These are phyloP conservation scores for Blastobotrys arbuscula DNA, from an alignment of 1,139 yeast genomes.

Conservation along the genomic window DNA sequence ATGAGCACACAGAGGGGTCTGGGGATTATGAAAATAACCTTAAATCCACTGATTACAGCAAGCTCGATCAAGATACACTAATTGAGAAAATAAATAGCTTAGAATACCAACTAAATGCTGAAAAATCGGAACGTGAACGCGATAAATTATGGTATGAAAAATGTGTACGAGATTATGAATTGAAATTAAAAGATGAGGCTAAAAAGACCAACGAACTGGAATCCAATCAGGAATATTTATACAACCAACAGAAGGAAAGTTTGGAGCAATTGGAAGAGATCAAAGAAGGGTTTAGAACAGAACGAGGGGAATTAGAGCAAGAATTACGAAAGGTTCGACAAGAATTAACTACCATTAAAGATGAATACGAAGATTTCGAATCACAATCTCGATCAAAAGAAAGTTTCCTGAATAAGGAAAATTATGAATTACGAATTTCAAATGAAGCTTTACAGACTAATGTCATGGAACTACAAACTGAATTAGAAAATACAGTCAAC, in stretches of 20 bases:
- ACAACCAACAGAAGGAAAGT: slow-evolving; percentile 37
- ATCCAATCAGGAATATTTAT: slow-evolving; percentile 39
- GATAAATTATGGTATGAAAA: slow-evolving; percentile 34
- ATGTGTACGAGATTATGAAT: slow-evolving; percentile 30
- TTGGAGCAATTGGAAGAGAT: slow-evolving; percentile 31
- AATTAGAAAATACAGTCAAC: slow-evolving; percentile 15
- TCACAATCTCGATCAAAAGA: slow-evolving; percentile 15
- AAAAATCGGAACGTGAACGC: slow-evolving; percentile 32
- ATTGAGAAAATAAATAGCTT: slow-evolving; percentile 26
- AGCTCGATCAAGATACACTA: background rate
- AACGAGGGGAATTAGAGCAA: slow-evolving; percentile 25
- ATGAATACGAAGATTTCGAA: slow-evolving; percentile 19
- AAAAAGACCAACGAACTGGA: slow-evolving; percentile 34
- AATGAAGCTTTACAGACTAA: slow-evolving; percentile 16
- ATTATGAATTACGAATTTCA: slow-evolving; percentile 18
- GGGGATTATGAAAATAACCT: background rate
- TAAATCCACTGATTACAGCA: background rate
- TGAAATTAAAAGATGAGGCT: slow-evolving; percentile 31
- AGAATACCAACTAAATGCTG: slow-evolving; percentile 33
- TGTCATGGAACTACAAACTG: slow-evolving; percentile 18
- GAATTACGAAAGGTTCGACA: slow-evolving; percentile 17
- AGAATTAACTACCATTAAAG: slow-evolving; percentile 13
- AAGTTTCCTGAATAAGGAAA: slow-evolving; percentile 14
- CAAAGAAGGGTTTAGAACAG: slow-evolving; percentile 27
- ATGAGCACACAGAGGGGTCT: background rate